Conservation (phyloP, 306 rosid species). For the Albizia julibrissin region DNA sequence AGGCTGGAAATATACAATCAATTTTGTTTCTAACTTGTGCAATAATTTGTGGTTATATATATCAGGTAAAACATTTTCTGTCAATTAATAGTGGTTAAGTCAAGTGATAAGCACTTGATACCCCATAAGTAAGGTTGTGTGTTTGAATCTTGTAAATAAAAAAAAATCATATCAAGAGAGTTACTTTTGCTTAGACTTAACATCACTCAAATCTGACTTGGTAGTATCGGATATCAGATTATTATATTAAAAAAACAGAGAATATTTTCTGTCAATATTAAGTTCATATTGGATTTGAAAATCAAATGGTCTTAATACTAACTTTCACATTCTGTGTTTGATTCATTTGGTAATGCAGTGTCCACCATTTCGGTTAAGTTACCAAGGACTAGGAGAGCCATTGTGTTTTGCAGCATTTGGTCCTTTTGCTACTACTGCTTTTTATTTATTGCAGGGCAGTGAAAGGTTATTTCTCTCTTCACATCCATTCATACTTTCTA, state of each 20-base stretch:
- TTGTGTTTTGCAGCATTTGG: conserved; percentile 94
- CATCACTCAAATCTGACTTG: not conserved
- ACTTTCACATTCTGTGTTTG: conserved; percentile 21
- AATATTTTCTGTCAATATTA: not conserved
- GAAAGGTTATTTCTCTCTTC: conserved; percentile 55
- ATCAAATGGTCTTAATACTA: conserved; percentile 16
- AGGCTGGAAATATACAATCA: conserved; percentile 63
- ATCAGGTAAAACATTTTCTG: conserved; percentile 57
- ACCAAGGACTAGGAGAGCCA: conserved; percentile 89
- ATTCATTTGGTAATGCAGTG: conserved; percentile 54
- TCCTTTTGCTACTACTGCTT: conserved; percentile 81
- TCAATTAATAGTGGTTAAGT: not conserved
- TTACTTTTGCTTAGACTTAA: not conserved
- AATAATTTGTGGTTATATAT: conserved; percentile 72
- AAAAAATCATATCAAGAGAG: not conserved
- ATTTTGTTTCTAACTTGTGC: conserved; percentile 67
- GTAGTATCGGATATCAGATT: not conserved
- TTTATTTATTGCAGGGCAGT: conserved; percentile 78
- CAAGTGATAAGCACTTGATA: not conserved
- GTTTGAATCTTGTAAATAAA: not conserved
- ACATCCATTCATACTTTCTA: not conserved
- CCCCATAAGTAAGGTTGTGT: not conserved
- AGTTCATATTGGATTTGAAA: conserved; percentile 17
- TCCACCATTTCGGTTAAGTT: conserved; percentile 93
- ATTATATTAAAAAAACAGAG: not conserved